Base-by-base conservation (phyloP, 331 rosid genomes). In the Malus hybrid region DNA sequence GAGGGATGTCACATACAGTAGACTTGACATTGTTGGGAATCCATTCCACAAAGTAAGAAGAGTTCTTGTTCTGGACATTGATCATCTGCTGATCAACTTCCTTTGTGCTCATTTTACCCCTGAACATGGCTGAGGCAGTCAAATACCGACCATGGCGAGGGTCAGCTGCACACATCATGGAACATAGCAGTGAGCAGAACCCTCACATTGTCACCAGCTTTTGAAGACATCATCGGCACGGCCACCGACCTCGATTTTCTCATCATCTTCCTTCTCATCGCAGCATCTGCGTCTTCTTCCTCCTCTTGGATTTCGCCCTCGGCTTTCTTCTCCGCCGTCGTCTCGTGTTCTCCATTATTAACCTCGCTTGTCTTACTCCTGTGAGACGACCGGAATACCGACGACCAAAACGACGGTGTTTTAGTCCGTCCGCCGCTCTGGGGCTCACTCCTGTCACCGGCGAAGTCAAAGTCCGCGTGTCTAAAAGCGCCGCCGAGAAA, bases 401-500 rank as follows among this genome's bases (percentile, higher is more conserved):
- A 87, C 89, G 96, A 88, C 99, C 97, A 94, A 71, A 94, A 85
- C 67, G 92, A 86, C 82, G 93, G 61, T 79, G 88, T 77, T 59
- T 87, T 83, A 55, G 77, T 62, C 8, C 86, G 80, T 1, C 74
- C 74, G 50, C 74, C 7, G 32, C 85, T 75, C 39, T 90, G 81
- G 3, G 88, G 88, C 36, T 87, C 90, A 11, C 64, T 75, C 3
- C 80, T 63, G 67, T 57, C 67, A 20, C 79, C 75, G 20, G 19
- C 18, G 6, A 61, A 73, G 54, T 73, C 82, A n/a, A 56, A 46
- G 5, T 67, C 88, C 18, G 34, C 28, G 1, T 65, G 87, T 32
- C 81, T 32, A 6, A 64, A 0, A 28, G 69, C 67, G 10, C 52
- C 61, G 16, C 83, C 97, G 54, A 90, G 85, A 76, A 86, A 87